Percentiles rank a stretch among this genome's conserved stretches.
phyloP scores from a whole-genome alignment of 306 rosid genomes.

The Vicia faba region DNA sequence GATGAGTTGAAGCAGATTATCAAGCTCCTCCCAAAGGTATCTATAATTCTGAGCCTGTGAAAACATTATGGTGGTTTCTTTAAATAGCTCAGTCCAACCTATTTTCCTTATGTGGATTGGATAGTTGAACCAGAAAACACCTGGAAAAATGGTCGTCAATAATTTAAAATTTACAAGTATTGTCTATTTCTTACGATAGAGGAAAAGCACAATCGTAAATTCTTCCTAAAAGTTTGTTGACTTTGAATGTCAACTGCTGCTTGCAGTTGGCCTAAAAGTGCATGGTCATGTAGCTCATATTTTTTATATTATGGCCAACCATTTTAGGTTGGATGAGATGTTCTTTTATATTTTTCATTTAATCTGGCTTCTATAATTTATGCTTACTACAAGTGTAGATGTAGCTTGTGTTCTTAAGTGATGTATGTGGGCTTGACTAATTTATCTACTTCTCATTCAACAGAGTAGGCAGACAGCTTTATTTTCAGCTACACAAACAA shows the following conservation, averaged over 20 bases:
- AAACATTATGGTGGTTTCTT: neutral
- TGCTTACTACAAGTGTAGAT: conserved; percentile 14
- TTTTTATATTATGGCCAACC: conserved; percentile 13
- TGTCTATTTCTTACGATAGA: neutral
- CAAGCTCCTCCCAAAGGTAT: conserved; percentile 82
- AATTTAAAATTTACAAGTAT: neutral
- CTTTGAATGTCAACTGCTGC: neutral
- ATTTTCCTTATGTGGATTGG: neutral
- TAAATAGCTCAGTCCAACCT: neutral
- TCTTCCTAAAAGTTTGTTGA: conserved; percentile 2
- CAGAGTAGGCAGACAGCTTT: conserved; percentile 95
- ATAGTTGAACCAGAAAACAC: conserved; percentile 15
- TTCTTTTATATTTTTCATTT: conserved; percentile 2
- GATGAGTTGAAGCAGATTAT: conserved; percentile 94
- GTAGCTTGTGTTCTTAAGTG: neutral
- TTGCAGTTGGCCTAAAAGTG: conserved; percentile 19
- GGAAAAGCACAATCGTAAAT: conserved; percentile 15
- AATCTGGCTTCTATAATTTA: neutral
- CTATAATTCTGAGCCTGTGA: conserved; percentile 21
- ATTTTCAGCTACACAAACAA: conserved; percentile 94
- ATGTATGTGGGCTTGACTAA: conserved; percentile 32
- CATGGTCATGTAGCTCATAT: neutral
- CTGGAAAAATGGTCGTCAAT: neutral
- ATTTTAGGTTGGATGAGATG: conserved; percentile 7
- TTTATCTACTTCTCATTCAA: conserved; percentile 38